Base-by-base conservation (phyloP, 2,329 filamentous ascomycete species). In the Aspergillus jensenii region DNA sequence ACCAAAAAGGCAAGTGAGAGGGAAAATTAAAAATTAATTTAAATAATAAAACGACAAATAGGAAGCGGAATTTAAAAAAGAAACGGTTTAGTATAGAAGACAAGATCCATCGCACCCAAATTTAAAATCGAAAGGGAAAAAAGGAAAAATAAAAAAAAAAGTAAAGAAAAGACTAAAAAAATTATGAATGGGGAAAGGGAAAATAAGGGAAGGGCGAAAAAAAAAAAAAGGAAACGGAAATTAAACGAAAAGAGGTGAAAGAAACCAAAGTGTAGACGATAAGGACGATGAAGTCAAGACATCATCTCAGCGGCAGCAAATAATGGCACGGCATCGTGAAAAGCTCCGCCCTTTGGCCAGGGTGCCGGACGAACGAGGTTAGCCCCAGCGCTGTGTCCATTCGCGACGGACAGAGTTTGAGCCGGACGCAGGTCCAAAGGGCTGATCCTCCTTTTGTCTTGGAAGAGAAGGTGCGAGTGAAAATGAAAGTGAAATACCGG, bases 1-100 rank as follows among this genome's bases (percentile, higher is more conserved):
- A 62, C 55, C 56, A 59, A 61, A 60, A 53, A 27, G 55, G 57
- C 47, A 58, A 62, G 50, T 49, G 55, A 64, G 54, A 60, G 46
- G 49, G 54, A 47, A 56, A 55, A 52, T 56, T 51, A 56, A 55
- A 45, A 60, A 58, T 52, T 51, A 54, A 58, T 58, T 55, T 48
- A 44, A 56, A 55, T 35, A 37, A 53, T 43, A n/a, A 33, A 56
- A 55, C 46, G 47, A 53, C 40, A 52, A 54, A 52, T 55, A 58
- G 59, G 52, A 46, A 53, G 55, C 55, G 59, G 52, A 55, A 52
- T 35, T 37, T 41, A 55, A 60, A 63, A 46, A 55, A 33, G 52
- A 79, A 77, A 61, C 78, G 79, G 65, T 76, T 59, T 78, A 79
- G 64, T 75, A 59, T 62, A 59, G 58, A 59, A 59, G 59, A 59